phyloP scores from a whole-genome alignment of 1,139 yeast genomes.

The Candida anutae region DNA sequence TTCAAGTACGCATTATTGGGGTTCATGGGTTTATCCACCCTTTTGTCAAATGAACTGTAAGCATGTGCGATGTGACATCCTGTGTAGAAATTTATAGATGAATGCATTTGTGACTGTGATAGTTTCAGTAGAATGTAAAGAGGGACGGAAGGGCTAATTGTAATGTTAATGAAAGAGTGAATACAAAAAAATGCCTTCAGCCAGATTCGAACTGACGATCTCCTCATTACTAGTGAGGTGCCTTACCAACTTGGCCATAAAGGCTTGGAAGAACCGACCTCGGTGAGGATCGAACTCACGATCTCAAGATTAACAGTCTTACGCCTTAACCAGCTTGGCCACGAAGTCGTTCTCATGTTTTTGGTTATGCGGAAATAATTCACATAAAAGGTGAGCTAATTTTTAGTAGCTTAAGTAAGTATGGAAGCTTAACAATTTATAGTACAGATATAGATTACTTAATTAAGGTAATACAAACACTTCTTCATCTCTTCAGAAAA shows the following conservation, averaged over 20 bases:
- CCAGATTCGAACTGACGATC: slow-evolving; percentile 86
- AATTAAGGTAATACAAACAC: too few species aligned
- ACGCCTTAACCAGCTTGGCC: slow-evolving; percentile 17
- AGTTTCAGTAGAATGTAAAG: too few species aligned
- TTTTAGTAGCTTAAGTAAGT: too few species aligned
- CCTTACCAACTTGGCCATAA: slow-evolving; percentile 77
- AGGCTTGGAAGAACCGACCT: slow-evolving; percentile 22
- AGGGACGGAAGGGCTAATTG: background rate
- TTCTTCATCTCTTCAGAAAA: too few species aligned
- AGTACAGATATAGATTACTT: too few species aligned
- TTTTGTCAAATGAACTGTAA: slow-evolving; percentile 41
- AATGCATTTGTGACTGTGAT: too few species aligned
- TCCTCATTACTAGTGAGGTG: slow-evolving; percentile 89
- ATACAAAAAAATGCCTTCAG: slow-evolving; percentile 50
- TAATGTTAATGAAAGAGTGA: background rate
- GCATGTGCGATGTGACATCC: too few species aligned
- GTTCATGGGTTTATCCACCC: slow-evolving; percentile 51
- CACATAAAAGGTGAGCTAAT: too few species aligned
- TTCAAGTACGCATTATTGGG: slow-evolving; percentile 68
- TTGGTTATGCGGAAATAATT: too few species aligned
- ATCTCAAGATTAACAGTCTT: slow-evolving; percentile 39
- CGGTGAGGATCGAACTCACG: slow-evolving; percentile 43
- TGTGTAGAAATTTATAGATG: too few species aligned
- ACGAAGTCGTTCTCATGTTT: slow-evolving; percentile 14
- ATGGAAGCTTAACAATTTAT: too few species aligned